phyloP scores from a whole-genome alignment of 345 rosid species.

The Abelmoschus esculentus region DNA sequence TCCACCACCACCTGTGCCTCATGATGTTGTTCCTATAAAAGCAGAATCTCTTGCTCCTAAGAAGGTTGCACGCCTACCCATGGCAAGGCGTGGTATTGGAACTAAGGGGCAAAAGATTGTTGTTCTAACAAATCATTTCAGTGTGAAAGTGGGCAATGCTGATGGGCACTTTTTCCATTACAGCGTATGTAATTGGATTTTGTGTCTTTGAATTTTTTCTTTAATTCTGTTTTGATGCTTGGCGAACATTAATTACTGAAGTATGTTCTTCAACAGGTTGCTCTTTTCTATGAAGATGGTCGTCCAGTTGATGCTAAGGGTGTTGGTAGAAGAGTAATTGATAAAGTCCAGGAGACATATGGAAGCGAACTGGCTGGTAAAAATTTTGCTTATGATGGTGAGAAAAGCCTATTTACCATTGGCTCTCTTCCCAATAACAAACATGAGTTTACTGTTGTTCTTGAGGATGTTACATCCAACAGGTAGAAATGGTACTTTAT shows the following conservation, averaged over 20 bases:
- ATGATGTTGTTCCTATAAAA: conserved; percentile 34
- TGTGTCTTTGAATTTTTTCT: not conserved
- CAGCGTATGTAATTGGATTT: conserved; percentile 38
- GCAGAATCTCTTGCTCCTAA: conserved; percentile 33
- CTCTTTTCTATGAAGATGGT: conserved; percentile 70
- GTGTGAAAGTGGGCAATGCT: conserved; percentile 45
- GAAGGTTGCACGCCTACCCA: conserved; percentile 42
- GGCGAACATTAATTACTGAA: not conserved
- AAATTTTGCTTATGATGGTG: conserved; percentile 89
- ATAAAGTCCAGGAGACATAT: conserved; percentile 65
- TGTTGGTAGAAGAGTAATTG: conserved; percentile 55
- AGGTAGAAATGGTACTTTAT: conserved; percentile 28
- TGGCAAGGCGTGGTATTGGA: conserved; percentile 58
- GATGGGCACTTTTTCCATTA: conserved; percentile 68
- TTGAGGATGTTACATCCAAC: conserved; percentile 55
- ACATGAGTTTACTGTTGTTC: conserved; percentile 65
- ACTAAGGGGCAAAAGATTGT: conserved; percentile 50
- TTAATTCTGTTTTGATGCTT: not conserved
- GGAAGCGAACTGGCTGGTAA: conserved; percentile 44
- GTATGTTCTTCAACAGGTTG: conserved; percentile 35
- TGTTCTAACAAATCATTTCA: conserved; percentile 69
- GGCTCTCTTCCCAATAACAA: conserved; percentile 78
- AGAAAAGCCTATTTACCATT: conserved; percentile 65
- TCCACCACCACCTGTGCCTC: conserved; percentile 58
- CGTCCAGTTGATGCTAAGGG: conserved; percentile 72